A percentile compares a stretch with the other conserved stretches of the same genome.
Evolutionary conservation across 2,329 filamentous ascomycete genomes (phyloP).

Genomic region (Catunica adiposa): DNA sequence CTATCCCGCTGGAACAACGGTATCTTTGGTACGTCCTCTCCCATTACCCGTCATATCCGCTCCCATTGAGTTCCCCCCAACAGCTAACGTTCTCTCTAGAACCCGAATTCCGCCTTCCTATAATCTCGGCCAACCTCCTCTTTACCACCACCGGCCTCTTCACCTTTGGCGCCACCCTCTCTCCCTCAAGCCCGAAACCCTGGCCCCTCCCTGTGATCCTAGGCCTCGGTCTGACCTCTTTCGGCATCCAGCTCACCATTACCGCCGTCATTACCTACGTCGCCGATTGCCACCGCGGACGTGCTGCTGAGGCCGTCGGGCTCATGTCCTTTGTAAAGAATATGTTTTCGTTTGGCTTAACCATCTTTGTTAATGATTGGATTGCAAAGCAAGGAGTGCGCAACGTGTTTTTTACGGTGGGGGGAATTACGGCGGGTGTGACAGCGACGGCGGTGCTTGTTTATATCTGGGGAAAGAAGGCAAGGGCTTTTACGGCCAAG

Average conservation of each 20-base stretch:
- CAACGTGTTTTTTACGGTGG: constrained; percentile 15
- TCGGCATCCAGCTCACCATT: constrained; percentile 22
- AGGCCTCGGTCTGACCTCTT: constrained; percentile 23
- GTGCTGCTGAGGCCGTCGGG: constrained; percentile 24
- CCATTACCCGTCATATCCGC: background rate
- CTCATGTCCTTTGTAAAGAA: constrained; percentile 26
- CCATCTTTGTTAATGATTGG: constrained; percentile 26
- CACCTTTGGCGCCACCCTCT: constrained; percentile 21
- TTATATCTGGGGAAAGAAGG: constrained; percentile 15
- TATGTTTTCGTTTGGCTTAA: constrained; percentile 24
- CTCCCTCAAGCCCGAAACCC: constrained; percentile 15
- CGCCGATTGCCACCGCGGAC: constrained; percentile 24
- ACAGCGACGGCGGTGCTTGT: constrained; percentile 23
- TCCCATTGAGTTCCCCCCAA: background rate
- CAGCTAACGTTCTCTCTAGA: constrained; percentile 15
- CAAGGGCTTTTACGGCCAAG: constrained; percentile 10
- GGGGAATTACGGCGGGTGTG: constrained; percentile 13
- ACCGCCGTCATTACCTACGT: constrained; percentile 24
- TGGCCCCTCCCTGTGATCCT: constrained; percentile 21
- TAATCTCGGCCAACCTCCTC: constrained; percentile 22
- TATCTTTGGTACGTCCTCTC: constrained; percentile 19
- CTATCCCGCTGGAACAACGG: constrained; percentile 23
- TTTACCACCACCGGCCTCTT: constrained; percentile 24
- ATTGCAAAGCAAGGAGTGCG: constrained; percentile 21
- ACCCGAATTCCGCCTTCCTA: constrained; percentile 25